A percentile compares a stretch with the other conserved stretches of the same genome.
These are phyloP conservation scores for Pyropia yezoensis DNA, from an alignment of 23 red algal species.

Conservation along the genomic window DNA sequence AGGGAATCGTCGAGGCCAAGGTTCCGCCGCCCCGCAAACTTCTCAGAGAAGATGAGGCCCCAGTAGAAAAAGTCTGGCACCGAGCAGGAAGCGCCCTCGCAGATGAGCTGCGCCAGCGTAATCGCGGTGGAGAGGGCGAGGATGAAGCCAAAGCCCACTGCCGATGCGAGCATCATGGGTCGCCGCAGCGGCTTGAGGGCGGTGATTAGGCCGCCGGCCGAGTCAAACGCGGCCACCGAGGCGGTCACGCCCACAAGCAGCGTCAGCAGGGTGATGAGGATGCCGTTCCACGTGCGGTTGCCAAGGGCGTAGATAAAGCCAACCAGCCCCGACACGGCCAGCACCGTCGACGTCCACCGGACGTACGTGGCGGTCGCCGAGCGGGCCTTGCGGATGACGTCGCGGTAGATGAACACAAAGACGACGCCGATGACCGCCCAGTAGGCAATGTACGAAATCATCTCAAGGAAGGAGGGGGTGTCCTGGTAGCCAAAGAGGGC, in stretches of 20 bases:
- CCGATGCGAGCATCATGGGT: conserved; percentile 1
- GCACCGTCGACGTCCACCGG: conserved; percentile 6
- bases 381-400: conserved; percentile 13
- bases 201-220: not conserved
- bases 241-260: conserved; percentile 26
- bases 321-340: conserved; percentile 41
- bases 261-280: conserved; percentile 28
- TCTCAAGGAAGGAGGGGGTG: conserved; percentile 56
- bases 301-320: conserved; percentile 31
- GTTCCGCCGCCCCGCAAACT: conserved; percentile 16
- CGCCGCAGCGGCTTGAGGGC: conserved; percentile 17
- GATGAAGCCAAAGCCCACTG: conserved; percentile 18
- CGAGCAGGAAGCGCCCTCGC: conserved; percentile 24
- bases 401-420: conserved; percentile 41
- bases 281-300: conserved; percentile 58
- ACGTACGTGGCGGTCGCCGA: conserved; percentile 6
- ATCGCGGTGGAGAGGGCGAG: conserved; percentile 24
- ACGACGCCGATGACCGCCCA: conserved; percentile 43
- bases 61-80: conserved; percentile 62
- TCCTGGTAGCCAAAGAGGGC: conserved; percentile 83
- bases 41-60: conserved; percentile 46
- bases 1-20: not conserved
- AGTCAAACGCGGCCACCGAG: conserved; percentile 18
- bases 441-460: conserved; percentile 58
- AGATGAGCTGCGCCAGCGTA: conserved; percentile 33